These are phyloP conservation scores for Skeletonema marinoi DNA, from an alignment of 108 stramenopile genomes.

Conservation along the genomic window DNA sequence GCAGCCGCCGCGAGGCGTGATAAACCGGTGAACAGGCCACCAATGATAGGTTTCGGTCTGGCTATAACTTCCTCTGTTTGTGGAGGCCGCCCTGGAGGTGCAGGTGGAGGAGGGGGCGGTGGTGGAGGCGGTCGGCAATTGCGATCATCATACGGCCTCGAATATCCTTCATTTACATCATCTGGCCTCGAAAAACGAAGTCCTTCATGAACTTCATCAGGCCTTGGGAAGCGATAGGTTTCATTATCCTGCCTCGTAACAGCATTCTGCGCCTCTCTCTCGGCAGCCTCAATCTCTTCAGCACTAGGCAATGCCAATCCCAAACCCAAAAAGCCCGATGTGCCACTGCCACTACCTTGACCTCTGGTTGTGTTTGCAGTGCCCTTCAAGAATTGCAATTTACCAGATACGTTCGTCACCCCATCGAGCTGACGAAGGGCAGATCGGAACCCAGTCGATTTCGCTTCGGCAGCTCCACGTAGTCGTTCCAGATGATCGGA, in stretches of 20 bases:
- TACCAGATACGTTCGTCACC: slow-evolving; percentile 46
- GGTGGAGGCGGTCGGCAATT: background rate
- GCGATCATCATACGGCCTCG: background rate
- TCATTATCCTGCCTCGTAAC: background rate
- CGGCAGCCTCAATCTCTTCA: slow-evolving; percentile 49
- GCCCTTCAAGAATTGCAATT: slow-evolving; percentile 25
- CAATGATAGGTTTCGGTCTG: slow-evolving; percentile 74
- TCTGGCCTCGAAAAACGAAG: slow-evolving; percentile 5
- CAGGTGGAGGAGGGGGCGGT: slow-evolving; percentile 12
- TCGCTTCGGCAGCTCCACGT: slow-evolving; percentile 40
- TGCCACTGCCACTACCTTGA: background rate
- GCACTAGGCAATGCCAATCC: slow-evolving; percentile 45
- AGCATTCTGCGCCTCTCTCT: slow-evolving; percentile 21
- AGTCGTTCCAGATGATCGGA: slow-evolving; percentile 46
- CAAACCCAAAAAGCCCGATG: slow-evolving; percentile 19
- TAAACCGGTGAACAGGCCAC: slow-evolving; percentile 72
- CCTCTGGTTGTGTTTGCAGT: background rate
- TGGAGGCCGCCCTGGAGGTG: slow-evolving; percentile 5
- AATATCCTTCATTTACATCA: background rate
- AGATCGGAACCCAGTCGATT: slow-evolving; percentile 36
- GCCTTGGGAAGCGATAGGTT: slow-evolving; percentile 11
- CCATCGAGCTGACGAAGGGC: slow-evolving; percentile 47
- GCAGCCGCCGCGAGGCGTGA: slow-evolving; percentile 70
- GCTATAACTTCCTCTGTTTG: slow-evolving; percentile 5
- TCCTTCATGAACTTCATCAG: background rate